Percentiles rank a stretch among this genome's conserved stretches.
Conservation (phyloP, 2,329 filamentous ascomycete species). For the Penicillium sp. region DNA sequence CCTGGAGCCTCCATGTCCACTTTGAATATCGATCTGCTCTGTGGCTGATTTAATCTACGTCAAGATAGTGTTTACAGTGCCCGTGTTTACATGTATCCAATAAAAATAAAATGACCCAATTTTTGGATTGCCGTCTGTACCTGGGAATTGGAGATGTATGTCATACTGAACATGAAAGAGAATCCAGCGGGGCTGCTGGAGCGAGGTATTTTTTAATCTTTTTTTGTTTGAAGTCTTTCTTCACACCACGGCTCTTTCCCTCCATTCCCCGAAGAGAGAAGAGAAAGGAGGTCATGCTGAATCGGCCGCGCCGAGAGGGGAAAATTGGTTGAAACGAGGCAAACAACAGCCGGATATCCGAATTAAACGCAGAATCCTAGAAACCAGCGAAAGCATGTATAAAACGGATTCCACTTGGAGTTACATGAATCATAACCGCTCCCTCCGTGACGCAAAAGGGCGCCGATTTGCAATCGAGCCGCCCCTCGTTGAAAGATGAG, state of each 20-base stretch:
- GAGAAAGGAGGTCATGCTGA: slow-evolving; percentile 25
- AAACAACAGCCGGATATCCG: slow-evolving; percentile 34
- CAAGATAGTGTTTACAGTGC: too few species aligned
- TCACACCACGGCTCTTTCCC: slow-evolving; percentile 34
- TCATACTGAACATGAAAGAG: slow-evolving; percentile 39
- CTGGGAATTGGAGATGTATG: slow-evolving; percentile 34
- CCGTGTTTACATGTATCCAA: background rate
- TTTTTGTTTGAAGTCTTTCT: slow-evolving; percentile 35
- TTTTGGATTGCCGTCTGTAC: slow-evolving; percentile 35
- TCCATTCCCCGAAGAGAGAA: slow-evolving; percentile 16
- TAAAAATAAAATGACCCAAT: slow-evolving; percentile 23
- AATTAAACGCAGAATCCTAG: slow-evolving; percentile 36
- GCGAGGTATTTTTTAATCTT: slow-evolving; percentile 38
- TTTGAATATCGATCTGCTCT: background rate
- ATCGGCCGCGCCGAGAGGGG: slow-evolving; percentile 32
- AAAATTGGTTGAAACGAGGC: slow-evolving; percentile 28
- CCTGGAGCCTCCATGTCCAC: background rate
- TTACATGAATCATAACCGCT: slow-evolving; percentile 43
- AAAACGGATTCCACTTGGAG: slow-evolving; percentile 38
- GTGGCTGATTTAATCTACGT: background rate
- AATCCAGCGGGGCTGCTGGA: slow-evolving; percentile 35
- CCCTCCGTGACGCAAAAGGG: slow-evolving; percentile 32
- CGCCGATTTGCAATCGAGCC: slow-evolving; percentile 38
- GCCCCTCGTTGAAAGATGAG: slow-evolving; percentile 37
- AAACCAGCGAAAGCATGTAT: slow-evolving; percentile 26